Base-by-base conservation (phyloP, 495 filamentous ascomycete genomes). In the Copromyces sp. region DNA sequence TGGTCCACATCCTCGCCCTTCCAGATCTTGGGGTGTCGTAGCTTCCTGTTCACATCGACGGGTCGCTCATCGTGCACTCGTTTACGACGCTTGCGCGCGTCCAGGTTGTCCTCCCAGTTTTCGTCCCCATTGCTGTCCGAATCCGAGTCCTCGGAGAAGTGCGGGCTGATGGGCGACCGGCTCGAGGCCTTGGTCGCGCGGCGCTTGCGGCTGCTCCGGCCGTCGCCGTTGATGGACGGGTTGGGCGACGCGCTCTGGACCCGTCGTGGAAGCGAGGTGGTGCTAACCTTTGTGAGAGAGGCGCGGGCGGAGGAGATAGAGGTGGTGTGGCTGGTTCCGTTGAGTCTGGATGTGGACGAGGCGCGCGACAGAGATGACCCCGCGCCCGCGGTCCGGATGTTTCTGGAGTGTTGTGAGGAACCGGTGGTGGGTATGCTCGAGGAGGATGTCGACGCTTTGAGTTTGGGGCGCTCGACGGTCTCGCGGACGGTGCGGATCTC, bases 1-100 rank as follows among this genome's bases (percentile, higher is more conserved):
- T 76, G 72, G 3, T 39, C 70, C 68, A 84, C 88, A 29, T 87
- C 83, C 8, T 86, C 87, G 73, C 89, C 90, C n/a, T 78, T 74
- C 75, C 82, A 83, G 37, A 88, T 84, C 76, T 86, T 86, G 72
- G 86, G 82, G 24, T 89, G 89, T 65, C 87, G 84, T 73, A 94
- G 74, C 73, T 85, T 83, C 70, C 92, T 85, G 69, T 87, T 87
- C 41, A 81, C 77, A 77, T 93, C 91, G 12, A 80, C 73, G 16
- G 72, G 78, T 59, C 72, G 68, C 35, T 32, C 69, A 47, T 70
- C 40, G 45, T 75, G 74, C 39, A 73, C 72, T 17, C 76, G 75
- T 74, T 79, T 80, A 69, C 72, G 74, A 61, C 81, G 72, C 76
- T 82, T 80, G 69, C 77, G 78, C 71, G 76, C 77, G 35, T 82